Conservation (phyloP, 1,284 basidiomycete genomes). For the Jaminaea rosea region DNA sequence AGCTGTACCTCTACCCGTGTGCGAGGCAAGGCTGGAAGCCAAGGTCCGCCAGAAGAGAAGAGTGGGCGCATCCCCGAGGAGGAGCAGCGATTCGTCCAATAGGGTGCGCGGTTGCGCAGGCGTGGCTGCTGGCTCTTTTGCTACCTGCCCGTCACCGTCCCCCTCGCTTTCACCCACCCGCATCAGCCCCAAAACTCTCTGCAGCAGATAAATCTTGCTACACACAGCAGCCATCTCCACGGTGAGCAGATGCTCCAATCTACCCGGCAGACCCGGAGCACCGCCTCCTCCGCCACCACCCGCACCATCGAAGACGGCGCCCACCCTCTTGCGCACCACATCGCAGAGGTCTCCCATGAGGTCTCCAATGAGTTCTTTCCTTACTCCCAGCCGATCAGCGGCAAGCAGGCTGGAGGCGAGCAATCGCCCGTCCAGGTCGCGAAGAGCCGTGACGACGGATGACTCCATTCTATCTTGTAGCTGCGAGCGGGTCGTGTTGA, state of each 20-base stretch:
- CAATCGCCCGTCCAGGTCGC: slow-evolving; percentile 51
- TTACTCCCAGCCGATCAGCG: slow-evolving; percentile 76
- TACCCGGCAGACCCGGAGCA: too few relatives aligned
- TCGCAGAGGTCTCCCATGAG: slow-evolving; percentile 73
- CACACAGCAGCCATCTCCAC: slow-evolving; percentile 74
- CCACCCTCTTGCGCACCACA: slow-evolving; percentile 70
- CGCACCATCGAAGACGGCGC: slow-evolving; percentile 41
- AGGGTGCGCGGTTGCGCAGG: background rate
- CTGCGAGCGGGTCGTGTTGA: background rate
- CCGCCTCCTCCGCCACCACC: background rate
- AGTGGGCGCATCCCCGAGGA: background rate
- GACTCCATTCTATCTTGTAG: slow-evolving; percentile 22
- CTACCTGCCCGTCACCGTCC: background rate
- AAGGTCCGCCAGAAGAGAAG: background rate
- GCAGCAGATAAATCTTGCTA: slow-evolving; percentile 75
- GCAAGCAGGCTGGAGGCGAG: slow-evolving; percentile 87
- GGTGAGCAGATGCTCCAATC: slow-evolving; percentile 66
- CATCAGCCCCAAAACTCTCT: slow-evolving; percentile 77
- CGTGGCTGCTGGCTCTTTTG: background rate
- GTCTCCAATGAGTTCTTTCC: slow-evolving; percentile 72
- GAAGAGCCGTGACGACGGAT: slow-evolving; percentile 31
- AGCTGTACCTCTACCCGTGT: background rate
- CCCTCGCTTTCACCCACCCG: background rate
- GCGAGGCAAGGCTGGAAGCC: background rate
- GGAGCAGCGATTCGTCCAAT: background rate